A percentile compares a stretch with the other conserved stretches of the same genome.
These are phyloP conservation scores for Vaccinium corymbosum DNA, from an alignment of 148 eudicot species.

Conservation along the genomic window DNA sequence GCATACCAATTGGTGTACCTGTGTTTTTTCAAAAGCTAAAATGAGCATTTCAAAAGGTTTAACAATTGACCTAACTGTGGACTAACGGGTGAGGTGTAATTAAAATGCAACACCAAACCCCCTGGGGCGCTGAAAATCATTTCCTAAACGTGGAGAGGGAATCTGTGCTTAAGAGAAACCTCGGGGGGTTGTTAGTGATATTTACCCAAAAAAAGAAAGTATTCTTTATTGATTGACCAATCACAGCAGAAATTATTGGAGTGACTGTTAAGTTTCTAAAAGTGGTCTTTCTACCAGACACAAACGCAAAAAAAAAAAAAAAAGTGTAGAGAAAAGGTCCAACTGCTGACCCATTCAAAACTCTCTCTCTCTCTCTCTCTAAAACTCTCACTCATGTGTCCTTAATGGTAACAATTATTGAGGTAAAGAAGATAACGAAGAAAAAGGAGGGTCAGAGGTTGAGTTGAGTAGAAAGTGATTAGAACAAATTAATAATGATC, in stretches of 20 bases:
- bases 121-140: no score
- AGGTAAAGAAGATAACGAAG: background rate
- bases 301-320: background rate
- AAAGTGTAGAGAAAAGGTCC: background rate
- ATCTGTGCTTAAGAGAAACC: no score
- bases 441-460: background rate
- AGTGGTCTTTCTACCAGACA: background rate
- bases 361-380: constrained; percentile 5
- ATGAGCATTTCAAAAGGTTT: no score
- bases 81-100: no score
- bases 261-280: background rate
- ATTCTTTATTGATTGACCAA: background rate
- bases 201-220: no score
- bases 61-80: no score
- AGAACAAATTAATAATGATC: background rate
- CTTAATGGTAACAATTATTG: constrained; percentile 9
- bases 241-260: background rate
- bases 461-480: background rate
- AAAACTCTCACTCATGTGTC: background rate
- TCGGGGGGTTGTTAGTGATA: no score
- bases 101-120: no score
- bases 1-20: no score
- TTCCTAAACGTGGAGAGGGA: no score
- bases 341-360: constrained; percentile 36
- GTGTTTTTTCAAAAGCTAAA: no score